Conservation (phyloP, 257 asterid genomes). For the Solanum phureja region DNA sequence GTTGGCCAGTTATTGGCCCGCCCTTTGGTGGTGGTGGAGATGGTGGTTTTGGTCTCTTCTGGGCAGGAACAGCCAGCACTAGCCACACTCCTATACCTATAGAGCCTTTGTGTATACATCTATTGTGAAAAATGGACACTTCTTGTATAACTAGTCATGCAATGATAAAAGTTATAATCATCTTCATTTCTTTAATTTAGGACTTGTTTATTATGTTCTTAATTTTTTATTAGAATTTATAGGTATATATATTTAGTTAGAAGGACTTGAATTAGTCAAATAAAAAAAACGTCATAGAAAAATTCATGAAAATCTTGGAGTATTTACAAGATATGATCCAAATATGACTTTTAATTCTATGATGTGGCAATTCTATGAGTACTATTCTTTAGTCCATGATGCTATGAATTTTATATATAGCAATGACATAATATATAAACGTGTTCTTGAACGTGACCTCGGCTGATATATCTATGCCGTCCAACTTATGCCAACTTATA, state of each 20-base stretch:
- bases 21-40: neutral
- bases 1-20: neutral
- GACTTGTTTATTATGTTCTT: neutral
- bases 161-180: neutral
- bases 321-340: too few species aligned
- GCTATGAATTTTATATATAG: neutral
- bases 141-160: neutral
- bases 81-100: neutral
- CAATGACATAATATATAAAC: neutral
- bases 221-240: neutral
- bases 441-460: too few species aligned
- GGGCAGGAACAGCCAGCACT: too few species aligned
- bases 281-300: too few species aligned
- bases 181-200: neutral
- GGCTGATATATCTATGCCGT: too few species aligned
- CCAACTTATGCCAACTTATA: too few species aligned
- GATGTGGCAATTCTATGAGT: too few species aligned
- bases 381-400: neutral
- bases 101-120: neutral
- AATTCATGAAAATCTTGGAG: too few species aligned
- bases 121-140: neutral
- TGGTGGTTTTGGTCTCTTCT: neutral
- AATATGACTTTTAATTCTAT: too few species aligned
- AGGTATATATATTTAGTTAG: neutral
- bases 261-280: neutral